Evolutionary conservation across 345 rosid genomes (phyloP).

Genomic region (Mangifera indica): DNA sequence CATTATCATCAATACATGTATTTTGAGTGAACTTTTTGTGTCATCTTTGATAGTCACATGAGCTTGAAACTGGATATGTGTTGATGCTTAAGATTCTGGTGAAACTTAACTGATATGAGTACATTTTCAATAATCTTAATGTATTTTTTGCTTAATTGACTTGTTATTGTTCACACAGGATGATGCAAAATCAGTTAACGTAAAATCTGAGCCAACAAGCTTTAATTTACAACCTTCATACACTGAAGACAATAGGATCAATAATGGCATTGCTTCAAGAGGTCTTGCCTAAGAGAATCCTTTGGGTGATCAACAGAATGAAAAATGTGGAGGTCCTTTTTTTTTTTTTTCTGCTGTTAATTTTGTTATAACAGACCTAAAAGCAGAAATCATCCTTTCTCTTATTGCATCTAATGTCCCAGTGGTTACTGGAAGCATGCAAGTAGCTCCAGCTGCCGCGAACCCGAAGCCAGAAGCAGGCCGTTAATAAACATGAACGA

Average conservation of each 20-base stretch:
- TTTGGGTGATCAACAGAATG: constrained; percentile 49
- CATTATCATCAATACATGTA: constrained; percentile 46
- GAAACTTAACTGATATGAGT: constrained; percentile 12
- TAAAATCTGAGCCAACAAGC: constrained; percentile 50
- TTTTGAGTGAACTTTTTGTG: too few relatives aligned
- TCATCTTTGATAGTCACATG: too few relatives aligned
- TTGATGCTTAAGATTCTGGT: constrained; percentile 99
- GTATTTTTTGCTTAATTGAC: constrained; percentile 11
- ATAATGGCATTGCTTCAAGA: constrained; percentile 30
- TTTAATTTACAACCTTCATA: constrained; percentile 57
- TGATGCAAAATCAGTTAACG: constrained; percentile 54
- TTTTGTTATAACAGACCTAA: background rate
- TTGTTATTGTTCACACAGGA: constrained; percentile 47
- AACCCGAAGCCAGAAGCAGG: constrained; percentile 56
- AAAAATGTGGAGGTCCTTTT: constrained; percentile 55
- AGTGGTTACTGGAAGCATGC: too few relatives aligned
- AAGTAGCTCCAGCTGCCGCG: constrained; percentile 70
- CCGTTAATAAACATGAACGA: constrained; percentile 52
- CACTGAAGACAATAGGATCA: constrained; percentile 48
- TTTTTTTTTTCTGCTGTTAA: too few relatives aligned
- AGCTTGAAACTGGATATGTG: constrained; percentile 99
- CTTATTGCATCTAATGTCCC: too few relatives aligned
- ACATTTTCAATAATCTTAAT: background rate
- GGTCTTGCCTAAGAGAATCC: constrained; percentile 42
- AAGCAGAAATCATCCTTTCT: constrained; percentile 7